Base-by-base conservation (phyloP, 345 rosid species). In the Eucalyptus pauciflora region DNA sequence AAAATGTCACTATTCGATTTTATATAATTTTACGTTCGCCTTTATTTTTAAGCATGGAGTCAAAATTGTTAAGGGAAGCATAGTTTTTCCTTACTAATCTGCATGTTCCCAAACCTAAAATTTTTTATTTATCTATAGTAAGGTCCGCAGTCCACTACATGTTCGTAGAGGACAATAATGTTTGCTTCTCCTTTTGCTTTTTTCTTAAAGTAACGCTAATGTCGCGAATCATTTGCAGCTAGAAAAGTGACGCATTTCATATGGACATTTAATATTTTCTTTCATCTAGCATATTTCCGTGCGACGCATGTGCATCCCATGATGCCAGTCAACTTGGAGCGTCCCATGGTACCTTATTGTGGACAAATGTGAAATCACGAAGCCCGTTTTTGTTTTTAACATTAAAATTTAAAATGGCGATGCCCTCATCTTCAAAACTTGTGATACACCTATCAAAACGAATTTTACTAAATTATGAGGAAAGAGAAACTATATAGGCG, bases 171-270 rank as follows among this genome's bases (percentile, higher is more conserved):
- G 25, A 52, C 25, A 52, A 20, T 8, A 20, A 52, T 20, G 58
- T 52, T 52, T 52, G 25, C 25, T 52, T 52, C 58, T 52, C 10
- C 5, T 52, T 52, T 52, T 17, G 1, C 1, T 52, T 52, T 52
- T 52, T 7, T 2, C 0, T 10, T 52, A 20, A 52, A 52, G 0
- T 52, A 52, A 52, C 0, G 2, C 2, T 52, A 0, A 52, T 52
- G 10, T 52, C 10, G 0, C 1, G 0, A 52, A 18, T 52, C 58
- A 52, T 52, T 52, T 52, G 10, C 0, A 52, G 0, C 5, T 52
- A 52, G 5, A 20, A 52, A 52, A 2, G 0, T 1, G 1, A 0
- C 0, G 4, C 24, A 1, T 52, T 52, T 52, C 2, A 18, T 1
- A 20, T 52, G 0, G 0, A 52, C 0, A 52, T 52, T 1, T 7